Conservation (phyloP, 306 rosid genomes). For the Hippophae rhamnoides region DNA sequence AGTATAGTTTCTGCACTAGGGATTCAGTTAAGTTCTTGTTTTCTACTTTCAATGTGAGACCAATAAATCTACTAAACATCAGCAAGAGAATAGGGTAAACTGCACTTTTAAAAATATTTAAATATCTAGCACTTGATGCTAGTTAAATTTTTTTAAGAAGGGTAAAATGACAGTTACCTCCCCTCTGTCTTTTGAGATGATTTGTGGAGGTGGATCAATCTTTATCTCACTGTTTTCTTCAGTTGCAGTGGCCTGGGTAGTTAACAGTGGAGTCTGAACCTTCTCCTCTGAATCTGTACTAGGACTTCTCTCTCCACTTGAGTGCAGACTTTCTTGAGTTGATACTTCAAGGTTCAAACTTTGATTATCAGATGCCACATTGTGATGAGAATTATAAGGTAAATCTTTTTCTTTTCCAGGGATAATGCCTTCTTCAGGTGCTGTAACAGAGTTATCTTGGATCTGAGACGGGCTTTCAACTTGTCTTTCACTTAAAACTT, state of each 20-base stretch:
- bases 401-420: constrained; percentile 30
- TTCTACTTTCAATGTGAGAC: neutral
- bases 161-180: constrained; percentile 43
- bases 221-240: constrained; percentile 27
- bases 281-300: constrained; percentile 22
- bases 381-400: constrained; percentile 31
- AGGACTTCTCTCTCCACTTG: constrained; percentile 26
- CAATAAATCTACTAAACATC: neutral
- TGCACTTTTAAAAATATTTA: neutral
- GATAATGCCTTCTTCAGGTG: constrained; percentile 21
- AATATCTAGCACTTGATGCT: neutral
- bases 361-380: constrained; percentile 26
- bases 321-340: constrained; percentile 25
- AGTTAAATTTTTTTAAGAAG: neutral
- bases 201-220: constrained; percentile 27
- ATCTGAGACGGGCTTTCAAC: constrained; percentile 26
- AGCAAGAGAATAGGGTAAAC: neutral
- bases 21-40: neutral
- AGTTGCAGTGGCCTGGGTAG: constrained; percentile 27
- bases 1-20: neutral
- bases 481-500: constrained; percentile 28
- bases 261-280: constrained; percentile 28
- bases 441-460: constrained; percentile 33
- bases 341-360: constrained; percentile 23
- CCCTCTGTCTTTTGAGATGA: constrained; percentile 24